These are phyloP conservation scores for Ceratobasidium sp. DNA, from an alignment of 1,284 basidiomycete genomes.

Conservation along the genomic window DNA sequence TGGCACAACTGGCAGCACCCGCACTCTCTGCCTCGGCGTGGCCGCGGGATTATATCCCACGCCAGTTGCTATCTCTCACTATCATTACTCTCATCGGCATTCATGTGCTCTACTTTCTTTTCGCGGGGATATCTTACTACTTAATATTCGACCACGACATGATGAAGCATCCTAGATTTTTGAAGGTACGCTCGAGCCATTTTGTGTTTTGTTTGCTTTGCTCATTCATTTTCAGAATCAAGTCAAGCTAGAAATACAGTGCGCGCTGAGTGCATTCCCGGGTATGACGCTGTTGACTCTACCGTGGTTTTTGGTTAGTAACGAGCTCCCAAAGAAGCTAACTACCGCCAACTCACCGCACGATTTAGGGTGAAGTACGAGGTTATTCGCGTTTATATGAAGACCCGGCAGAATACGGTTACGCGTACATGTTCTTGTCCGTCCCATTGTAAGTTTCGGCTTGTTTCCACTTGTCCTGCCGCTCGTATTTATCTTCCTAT, in stretches of 20 bases:
- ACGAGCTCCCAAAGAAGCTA: neutral
- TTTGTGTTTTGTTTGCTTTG: too few species aligned
- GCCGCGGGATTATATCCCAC: slow-evolving; percentile 82
- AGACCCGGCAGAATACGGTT: slow-evolving; percentile 78
- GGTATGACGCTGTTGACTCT: slow-evolving; percentile 85
- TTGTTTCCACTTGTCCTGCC: neutral
- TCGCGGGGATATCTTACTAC: slow-evolving; percentile 86
- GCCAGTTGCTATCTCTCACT: slow-evolving; percentile 84
- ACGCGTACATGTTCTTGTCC: slow-evolving; percentile 73
- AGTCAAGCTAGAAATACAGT: slow-evolving; percentile 81
- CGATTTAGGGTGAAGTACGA: slow-evolving; percentile 80
- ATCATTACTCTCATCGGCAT: slow-evolving; percentile 86
- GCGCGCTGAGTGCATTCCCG: slow-evolving; percentile 84
- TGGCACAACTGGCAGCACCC: slow-evolving; percentile 49
- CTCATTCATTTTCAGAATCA: slow-evolving; percentile 60
- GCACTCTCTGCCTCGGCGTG: slow-evolving; percentile 71
- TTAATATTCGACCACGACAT: slow-evolving; percentile 96
- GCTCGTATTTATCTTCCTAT: slow-evolving; percentile 27
- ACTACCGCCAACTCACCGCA: neutral
- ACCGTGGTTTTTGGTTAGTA: slow-evolving; percentile 85
- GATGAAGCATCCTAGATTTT: slow-evolving; percentile 94
- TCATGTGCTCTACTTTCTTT: slow-evolving; percentile 85
- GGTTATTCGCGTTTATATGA: slow-evolving; percentile 89
- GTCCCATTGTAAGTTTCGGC: slow-evolving; percentile 70
- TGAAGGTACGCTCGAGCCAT: slow-evolving; percentile 76